A percentile compares a stretch with the other conserved stretches of the same genome.
Conservation (phyloP, 352 stramenopile species). For the Phytophthora tentaculata region DNA sequence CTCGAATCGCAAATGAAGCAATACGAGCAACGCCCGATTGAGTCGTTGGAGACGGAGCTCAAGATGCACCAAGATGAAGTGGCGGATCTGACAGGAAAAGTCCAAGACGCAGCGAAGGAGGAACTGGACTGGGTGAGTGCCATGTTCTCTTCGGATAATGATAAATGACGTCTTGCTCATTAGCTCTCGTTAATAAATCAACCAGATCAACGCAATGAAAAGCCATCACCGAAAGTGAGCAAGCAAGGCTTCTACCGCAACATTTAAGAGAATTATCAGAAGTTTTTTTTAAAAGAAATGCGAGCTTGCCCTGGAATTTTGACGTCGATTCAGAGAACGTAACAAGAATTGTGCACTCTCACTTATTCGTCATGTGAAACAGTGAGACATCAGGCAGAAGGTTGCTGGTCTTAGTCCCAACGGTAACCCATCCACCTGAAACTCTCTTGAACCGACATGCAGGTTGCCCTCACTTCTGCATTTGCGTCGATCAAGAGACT, state of each 20-base stretch:
- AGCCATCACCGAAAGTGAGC: slow-evolving; percentile 12
- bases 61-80: slow-evolving; percentile 25
- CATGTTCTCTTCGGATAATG: not conserved
- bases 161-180: not conserved
- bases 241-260: too few relatives aligned
- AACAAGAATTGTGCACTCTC: not conserved
- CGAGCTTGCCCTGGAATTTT: not conserved
- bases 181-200: not conserved
- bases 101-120: slow-evolving; percentile 22
- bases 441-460: too few relatives aligned
- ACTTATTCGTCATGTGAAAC: slow-evolving; percentile 7
- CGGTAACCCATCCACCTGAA: not conserved
- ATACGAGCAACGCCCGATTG: slow-evolving; percentile 25
- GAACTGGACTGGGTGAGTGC: slow-evolving; percentile 31
- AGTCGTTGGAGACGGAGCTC: slow-evolving; percentile 36
- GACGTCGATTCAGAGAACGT: too few relatives aligned
- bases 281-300: too few relatives aligned
- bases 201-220: slow-evolving; percentile 24
- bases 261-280: too few relatives aligned
- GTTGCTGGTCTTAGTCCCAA: not conserved
- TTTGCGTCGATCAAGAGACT: not conserved
- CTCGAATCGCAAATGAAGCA: slow-evolving; percentile 23
- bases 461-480: not conserved
- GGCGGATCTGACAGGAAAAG: slow-evolving; percentile 13
- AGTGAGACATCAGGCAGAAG: slow-evolving; percentile 2